Base-by-base conservation (phyloP, 2,329 filamentous ascomycete genomes). In the Phialemoniopsis sp. region DNA sequence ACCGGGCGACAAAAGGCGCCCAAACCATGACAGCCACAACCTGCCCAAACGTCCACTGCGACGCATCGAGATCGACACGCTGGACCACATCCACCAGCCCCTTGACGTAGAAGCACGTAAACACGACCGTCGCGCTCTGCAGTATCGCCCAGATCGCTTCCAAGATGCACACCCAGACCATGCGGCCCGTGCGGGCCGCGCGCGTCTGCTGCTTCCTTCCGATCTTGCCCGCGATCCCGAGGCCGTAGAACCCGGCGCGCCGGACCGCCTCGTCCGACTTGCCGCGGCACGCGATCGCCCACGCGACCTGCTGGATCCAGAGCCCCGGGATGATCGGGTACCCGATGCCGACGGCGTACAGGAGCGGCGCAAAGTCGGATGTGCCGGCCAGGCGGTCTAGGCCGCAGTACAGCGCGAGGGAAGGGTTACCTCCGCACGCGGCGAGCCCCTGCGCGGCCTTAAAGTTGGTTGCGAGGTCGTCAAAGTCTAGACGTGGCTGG, bases 1-100 rank as follows among this genome's bases (percentile, higher is more conserved):
- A 10, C 6, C 21, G 21, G 6, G 21, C 43, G 14, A 43, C 35
- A 3, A 48, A 36, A 2, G 45, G 48, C 2, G 46, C 48, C 48
- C 48, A 51, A 0, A 46, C 38, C 16, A 49, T 32, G 7, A 49
- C 39, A 4, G 47, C 48, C 6, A 51, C 43, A 13, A 51, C 29
- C 32, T 51, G 48, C 6, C 47, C 48, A 30, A 45, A 51, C 1
- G 42, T 46, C 48, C 45, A 51, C 7, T 40, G 18, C 19, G 40
- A 39, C 9, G 40, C 13, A 13, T 26, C 29, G 5, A 37, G 40
- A 13, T 40, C 43, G 4, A 45, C 43, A 8, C 42, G 32, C 15
- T 31, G 12, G 29, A 43, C 37, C 15, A 45, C 30, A 26, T 35
- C 33, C 16, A 42, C 32, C 8, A 38, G 30, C 6, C 34, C 37